Conservation (phyloP, 495 filamentous ascomycete species). For the Choiromyces venosus region DNA sequence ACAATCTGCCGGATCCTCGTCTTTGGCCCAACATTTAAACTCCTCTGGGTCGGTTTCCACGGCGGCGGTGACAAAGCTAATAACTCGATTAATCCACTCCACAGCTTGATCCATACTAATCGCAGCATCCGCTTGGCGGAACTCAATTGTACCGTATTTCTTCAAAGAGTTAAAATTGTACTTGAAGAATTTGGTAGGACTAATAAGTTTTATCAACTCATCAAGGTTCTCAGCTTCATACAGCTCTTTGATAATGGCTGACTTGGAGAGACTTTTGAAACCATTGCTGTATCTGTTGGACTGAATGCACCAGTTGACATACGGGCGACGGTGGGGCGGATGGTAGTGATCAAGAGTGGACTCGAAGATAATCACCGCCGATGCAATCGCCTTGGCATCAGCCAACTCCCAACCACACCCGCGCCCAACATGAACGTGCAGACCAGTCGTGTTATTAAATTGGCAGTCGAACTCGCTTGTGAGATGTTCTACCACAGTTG, state of each 20-base stretch:
- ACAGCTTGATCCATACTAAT: conserved; percentile 18
- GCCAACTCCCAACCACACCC: conserved; percentile 31
- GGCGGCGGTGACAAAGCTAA: conserved; percentile 22
- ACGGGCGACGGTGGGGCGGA: conserved; percentile 20
- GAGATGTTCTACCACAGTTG: conserved; percentile 25
- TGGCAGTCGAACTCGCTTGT: conserved; percentile 18
- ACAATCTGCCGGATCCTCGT: conserved; percentile 19
- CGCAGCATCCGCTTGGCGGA: conserved; percentile 33
- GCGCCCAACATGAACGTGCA: conserved; percentile 36
- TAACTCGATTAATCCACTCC: conserved; percentile 31
- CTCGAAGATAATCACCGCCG: conserved; percentile 36
- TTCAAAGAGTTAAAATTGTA: conserved; percentile 33
- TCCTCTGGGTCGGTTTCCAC: conserved; percentile 13
- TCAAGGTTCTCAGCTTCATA: conserved; percentile 9
- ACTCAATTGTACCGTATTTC: conserved; percentile 36
- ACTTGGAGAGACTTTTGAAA: conserved; percentile 14
- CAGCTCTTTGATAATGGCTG: conserved; percentile 20
- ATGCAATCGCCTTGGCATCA: conserved; percentile 30
- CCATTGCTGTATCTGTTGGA: conserved; percentile 27
- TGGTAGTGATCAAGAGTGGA: conserved; percentile 32
- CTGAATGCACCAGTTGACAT: conserved; percentile 34
- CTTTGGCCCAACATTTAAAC: conserved; percentile 22
- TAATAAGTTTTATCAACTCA: conserved; percentile 29
- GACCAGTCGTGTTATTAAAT: conserved; percentile 35
- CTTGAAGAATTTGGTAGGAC: conserved; percentile 36